Evolutionary conservation across 176 grass and related monocot species (phyloP).

Genomic region (Ensete glaucum): DNA sequence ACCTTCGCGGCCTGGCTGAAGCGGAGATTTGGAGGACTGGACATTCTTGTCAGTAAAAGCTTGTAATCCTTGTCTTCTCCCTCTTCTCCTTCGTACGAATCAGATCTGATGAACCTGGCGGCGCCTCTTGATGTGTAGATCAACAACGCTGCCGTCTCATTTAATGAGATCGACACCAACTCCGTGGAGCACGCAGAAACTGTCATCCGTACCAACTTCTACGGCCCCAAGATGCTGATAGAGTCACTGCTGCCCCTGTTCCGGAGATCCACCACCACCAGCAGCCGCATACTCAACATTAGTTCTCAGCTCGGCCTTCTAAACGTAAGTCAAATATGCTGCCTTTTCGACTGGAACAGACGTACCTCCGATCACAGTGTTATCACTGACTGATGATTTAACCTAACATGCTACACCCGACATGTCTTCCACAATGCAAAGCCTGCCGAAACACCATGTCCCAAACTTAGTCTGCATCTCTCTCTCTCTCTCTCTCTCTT

Average conservation of each 20-base stretch:
- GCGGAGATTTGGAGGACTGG: conserved; percentile 42
- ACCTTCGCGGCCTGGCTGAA: conserved; percentile 59
- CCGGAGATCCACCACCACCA: conserved; percentile 37
- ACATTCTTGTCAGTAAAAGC: conserved; percentile 58
- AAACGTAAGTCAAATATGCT: conserved; percentile 38
- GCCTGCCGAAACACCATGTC: not conserved
- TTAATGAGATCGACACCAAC: conserved; percentile 78
- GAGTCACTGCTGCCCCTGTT: conserved; percentile 71
- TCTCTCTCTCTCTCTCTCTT: not conserved
- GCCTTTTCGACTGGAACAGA: not conserved
- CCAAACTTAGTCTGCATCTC: not conserved
- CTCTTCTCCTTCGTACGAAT: too few relatives aligned
- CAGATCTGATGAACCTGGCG: too few relatives aligned
- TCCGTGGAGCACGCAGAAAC: conserved; percentile 74
- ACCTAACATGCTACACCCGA: too few relatives aligned
- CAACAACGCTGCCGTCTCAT: conserved; percentile 89
- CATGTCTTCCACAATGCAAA: too few relatives aligned
- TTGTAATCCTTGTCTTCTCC: too few relatives aligned
- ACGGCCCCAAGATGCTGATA: conserved; percentile 59
- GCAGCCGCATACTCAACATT: conserved; percentile 78
- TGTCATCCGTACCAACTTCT: conserved; percentile 71
- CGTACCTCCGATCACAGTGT: too few relatives aligned
- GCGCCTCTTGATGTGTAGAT: conserved; percentile 26
- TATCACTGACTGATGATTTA: too few relatives aligned
- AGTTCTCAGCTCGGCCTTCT: conserved; percentile 91